Evolutionary conservation across 257 asterid species (phyloP).

Genomic region (Lithospermum erythrorhizon): DNA sequence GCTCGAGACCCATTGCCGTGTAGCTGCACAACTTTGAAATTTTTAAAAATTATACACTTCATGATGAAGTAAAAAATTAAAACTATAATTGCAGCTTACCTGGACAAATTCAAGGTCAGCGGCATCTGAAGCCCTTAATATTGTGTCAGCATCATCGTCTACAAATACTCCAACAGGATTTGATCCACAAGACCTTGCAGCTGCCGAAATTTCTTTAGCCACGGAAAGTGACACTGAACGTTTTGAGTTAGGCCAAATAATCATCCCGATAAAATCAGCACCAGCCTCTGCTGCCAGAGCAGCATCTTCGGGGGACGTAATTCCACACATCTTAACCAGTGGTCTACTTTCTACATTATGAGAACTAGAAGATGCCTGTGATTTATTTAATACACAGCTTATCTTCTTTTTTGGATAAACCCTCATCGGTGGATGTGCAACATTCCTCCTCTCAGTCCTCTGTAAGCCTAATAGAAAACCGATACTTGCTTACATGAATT

Average conservation of each 20-base stretch:
- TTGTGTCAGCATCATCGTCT: conserved; percentile 73
- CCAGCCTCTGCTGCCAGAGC: conserved; percentile 94
- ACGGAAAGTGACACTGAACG: conserved; percentile 58
- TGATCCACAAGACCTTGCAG: conserved; percentile 61
- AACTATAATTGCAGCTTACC: conserved; percentile 26
- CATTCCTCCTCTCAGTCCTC: conserved; percentile 17
- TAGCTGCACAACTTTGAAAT: conserved; percentile 42
- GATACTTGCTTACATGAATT: neutral
- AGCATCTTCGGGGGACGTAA: conserved; percentile 80
- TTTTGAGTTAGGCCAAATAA: conserved; percentile 87
- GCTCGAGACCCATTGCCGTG: conserved; percentile 79
- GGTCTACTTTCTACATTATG: conserved; percentile 29
- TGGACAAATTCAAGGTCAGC: conserved; percentile 87
- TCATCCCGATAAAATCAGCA: conserved; percentile 84
- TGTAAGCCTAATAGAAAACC: conserved; percentile 19
- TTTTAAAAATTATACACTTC: conserved; percentile 8
- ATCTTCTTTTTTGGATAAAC: conserved; percentile 19
- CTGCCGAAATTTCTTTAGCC: conserved; percentile 85
- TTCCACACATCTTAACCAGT: conserved; percentile 87
- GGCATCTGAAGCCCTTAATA: conserved; percentile 49
- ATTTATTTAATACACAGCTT: conserved; percentile 21
- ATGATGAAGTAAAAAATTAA: conserved; percentile 6
- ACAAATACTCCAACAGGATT: conserved; percentile 91
- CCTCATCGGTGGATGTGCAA: conserved; percentile 13
- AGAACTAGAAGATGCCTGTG: conserved; percentile 20